phyloP scores from a whole-genome alignment of 2,329 filamentous ascomycete genomes.

The Seiridium cupressi region DNA sequence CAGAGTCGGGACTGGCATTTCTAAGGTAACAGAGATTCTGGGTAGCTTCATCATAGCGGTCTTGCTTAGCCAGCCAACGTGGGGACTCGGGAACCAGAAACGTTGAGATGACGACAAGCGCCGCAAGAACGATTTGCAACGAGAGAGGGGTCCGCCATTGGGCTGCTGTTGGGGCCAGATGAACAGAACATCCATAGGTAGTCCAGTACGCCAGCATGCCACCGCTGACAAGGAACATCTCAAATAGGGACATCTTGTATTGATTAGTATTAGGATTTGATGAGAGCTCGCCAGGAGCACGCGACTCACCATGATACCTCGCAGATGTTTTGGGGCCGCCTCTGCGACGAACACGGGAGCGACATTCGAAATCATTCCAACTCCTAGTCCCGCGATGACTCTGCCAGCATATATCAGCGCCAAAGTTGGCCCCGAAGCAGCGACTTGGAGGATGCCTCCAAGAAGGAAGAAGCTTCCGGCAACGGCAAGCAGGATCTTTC shows the following conservation, averaged over 20 bases:
- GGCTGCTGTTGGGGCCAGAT: background rate
- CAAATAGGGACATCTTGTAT: background rate
- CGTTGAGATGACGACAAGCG: background rate
- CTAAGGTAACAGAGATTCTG: conserved; percentile 49
- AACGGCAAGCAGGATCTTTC: background rate
- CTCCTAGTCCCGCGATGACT: conserved; percentile 23
- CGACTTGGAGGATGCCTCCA: background rate
- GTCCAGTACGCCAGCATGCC: conserved; percentile 4
- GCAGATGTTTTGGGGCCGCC: conserved; percentile 11
- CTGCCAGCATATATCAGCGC: background rate
- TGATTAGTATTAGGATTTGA: background rate
- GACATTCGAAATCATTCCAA: conserved; percentile 31
- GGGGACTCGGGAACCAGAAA: conserved; percentile 42
- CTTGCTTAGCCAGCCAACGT: conserved; percentile 42
- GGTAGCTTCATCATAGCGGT: conserved; percentile 37
- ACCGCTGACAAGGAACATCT: background rate
- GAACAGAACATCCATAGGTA: background rate
- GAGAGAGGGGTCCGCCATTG: conserved; percentile 1
- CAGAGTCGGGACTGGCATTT: conserved; percentile 30
- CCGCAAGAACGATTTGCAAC: background rate
- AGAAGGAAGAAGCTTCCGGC: background rate
- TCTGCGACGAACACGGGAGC: conserved; percentile 36
- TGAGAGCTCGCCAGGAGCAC: no score
- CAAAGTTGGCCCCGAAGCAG: background rate
- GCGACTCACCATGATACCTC: background rate